These are phyloP conservation scores for Hevea brasiliensis DNA, from an alignment of 345 rosid species.

Conservation along the genomic window DNA sequence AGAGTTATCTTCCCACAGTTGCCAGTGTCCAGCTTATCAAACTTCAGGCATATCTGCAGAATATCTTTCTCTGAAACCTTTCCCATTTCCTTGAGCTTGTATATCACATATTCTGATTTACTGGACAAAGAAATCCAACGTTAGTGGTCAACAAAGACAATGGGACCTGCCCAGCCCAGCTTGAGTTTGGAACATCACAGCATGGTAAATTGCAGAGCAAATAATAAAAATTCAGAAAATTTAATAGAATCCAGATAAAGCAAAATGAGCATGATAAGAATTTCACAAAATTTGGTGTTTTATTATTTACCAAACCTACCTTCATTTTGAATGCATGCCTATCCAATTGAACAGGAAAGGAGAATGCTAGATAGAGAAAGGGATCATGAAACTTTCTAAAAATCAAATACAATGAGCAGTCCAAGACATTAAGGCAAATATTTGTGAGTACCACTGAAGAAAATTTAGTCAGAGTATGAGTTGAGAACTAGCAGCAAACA, in stretches of 20 bases:
- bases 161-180: background rate
- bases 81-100: slow-evolving; percentile 79
- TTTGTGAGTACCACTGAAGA: background rate
- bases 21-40: slow-evolving; percentile 67
- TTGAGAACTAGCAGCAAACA: background rate
- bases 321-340: too few species aligned
- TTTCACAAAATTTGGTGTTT: too few species aligned
- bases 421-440: background rate
- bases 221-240: background rate
- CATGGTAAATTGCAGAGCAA: background rate
- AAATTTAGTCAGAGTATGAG: background rate
- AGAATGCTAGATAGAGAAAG: background rate
- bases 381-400: background rate
- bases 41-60: slow-evolving; percentile 48
- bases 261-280: too few species aligned
- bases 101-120: slow-evolving; percentile 71
- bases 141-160: slow-evolving; percentile 1
- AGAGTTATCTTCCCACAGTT: slow-evolving; percentile 78
- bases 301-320: too few species aligned
- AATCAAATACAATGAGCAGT: background rate
- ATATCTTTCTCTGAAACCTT: slow-evolving; percentile 67
- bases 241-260: background rate
- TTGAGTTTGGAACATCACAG: background rate
- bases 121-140: slow-evolving; percentile 31
- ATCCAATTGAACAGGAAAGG: too few species aligned